Evolutionary conservation across 164 flowering plant species (phyloP), one percentile per base, ranked within the genome.

Genomic region (Annona squamosa): DNA sequence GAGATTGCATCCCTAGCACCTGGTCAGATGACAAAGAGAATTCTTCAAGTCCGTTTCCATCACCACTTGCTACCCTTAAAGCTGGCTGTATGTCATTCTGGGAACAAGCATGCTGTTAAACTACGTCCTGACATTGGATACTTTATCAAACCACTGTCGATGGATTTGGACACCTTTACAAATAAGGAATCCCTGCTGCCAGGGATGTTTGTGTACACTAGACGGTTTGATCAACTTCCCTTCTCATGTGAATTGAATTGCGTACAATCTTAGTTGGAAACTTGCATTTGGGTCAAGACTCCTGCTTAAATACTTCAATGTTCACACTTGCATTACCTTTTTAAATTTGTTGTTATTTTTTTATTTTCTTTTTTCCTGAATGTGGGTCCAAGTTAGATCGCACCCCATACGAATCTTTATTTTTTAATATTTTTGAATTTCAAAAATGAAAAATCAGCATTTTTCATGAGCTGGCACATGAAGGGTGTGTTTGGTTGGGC

Each of bases 71-170:
- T 92, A 78, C 99, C 99, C 65, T 68, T 94, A 77, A 91, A 91
- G 85, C 82, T 94, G 75, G 73, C 82, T 67, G 77, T 92, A 71
- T 76, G 74, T 77, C 90, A 86, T 68, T 80, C 82, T 79, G 94
- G 85, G 48, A 86, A 81, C 79, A 88, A 71, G 75, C 72, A 80
- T 67, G 85, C 84, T 74, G 91, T 89, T 71, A 94, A 92, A 85
- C 81, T 94, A 85, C 83, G 95, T 76, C 99, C 99, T 45, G 95
- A 94, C 77, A 88, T 94, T 77, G 97, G 97, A 68, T 94, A 91
- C 67, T 94, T 94, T 76, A 84, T 94, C 41, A 92, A 86, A 81
- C 94, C 99, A 78, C 90, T 92, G 67, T 79, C 86, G 43, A 81
- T 91, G 85, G 87, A 88, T 73, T 45, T 84, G 75, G 84, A 85